Evolutionary conservation across 495 filamentous ascomycete genomes (phyloP).

Genomic region (Penicillium longicatenatum): DNA sequence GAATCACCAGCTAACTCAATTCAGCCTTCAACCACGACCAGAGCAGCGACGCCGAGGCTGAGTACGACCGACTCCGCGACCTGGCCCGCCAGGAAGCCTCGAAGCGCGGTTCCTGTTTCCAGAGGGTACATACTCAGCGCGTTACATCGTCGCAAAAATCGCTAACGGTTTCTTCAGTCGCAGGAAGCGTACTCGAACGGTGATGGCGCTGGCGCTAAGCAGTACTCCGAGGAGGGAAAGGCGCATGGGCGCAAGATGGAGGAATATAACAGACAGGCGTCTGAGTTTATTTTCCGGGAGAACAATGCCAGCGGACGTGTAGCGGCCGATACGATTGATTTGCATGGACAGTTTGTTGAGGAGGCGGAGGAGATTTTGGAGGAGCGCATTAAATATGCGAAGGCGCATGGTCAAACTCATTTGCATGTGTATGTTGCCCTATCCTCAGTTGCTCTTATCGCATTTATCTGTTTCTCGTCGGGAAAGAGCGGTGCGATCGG

Average conservation of each 20-base stretch:
- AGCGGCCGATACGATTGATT: conserved; percentile 80
- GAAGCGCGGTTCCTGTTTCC: conserved; percentile 75
- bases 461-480: neutral
- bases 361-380: conserved; percentile 91
- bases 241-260: conserved; percentile 76
- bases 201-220: conserved; percentile 77
- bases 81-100: conserved; percentile 77
- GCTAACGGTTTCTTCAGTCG: conserved; percentile 46
- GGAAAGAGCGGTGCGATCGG: neutral
- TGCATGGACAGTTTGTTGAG: conserved; percentile 91
- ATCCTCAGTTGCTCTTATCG: neutral
- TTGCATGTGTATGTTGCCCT: conserved; percentile 63
- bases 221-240: conserved; percentile 83
- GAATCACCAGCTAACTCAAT: neutral
- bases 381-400: conserved; percentile 75
- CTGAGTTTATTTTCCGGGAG: conserved; percentile 90
- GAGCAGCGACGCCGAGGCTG: conserved; percentile 67
- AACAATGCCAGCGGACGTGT: conserved; percentile 79
- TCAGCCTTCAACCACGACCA: conserved; percentile 81
- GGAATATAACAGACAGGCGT: conserved; percentile 82
- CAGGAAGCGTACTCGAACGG: conserved; percentile 78
- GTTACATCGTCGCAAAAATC: neutral
- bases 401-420: conserved; percentile 69
- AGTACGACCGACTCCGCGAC: conserved; percentile 89
- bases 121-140: conserved; percentile 53